These are phyloP conservation scores for Cercophora newfieldiana DNA, from an alignment of 495 filamentous ascomycete species.

Conservation along the genomic window DNA sequence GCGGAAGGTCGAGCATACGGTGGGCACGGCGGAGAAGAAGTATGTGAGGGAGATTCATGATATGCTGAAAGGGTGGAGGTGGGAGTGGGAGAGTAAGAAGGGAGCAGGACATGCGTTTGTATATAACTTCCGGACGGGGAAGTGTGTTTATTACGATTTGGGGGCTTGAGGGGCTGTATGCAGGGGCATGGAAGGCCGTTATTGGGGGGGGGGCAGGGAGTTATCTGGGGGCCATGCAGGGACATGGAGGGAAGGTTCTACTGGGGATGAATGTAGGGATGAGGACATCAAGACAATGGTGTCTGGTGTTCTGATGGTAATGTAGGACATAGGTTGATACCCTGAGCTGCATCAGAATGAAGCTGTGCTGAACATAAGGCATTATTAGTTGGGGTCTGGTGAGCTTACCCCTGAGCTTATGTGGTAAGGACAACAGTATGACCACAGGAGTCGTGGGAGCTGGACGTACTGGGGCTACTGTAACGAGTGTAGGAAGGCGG, in stretches of 20 bases:
- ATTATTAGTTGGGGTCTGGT: background rate
- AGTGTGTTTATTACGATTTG: constrained; percentile 75
- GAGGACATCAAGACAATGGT: too few species aligned
- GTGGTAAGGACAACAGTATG: too few species aligned
- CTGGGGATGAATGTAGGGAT: background rate
- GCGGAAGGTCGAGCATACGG: constrained; percentile 76
- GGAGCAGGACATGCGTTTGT: constrained; percentile 68
- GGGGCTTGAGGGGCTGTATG: constrained; percentile 45
- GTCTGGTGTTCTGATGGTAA: background rate
- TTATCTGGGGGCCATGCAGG: too few species aligned
- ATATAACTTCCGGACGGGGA: constrained; percentile 76
- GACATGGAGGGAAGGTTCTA: background rate
- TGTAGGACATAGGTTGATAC: background rate
- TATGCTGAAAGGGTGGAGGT: constrained; percentile 60
- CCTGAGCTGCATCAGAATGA: background rate
- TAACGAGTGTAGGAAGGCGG: too few species aligned
- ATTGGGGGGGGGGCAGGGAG: background rate
- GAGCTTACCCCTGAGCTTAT: too few species aligned
- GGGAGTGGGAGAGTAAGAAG: constrained; percentile 58
- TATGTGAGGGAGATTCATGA: constrained; percentile 88
- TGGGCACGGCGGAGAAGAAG: constrained; percentile 73
- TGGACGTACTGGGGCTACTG: too few species aligned
- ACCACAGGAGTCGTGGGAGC: too few species aligned
- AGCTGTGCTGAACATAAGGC: background rate
- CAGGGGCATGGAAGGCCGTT: too few species aligned